A percentile compares a stretch with the other conserved stretches of the same genome.
phyloP scores from a whole-genome alignment of 164 flowering plant species.

The Aristolochia californica region DNA sequence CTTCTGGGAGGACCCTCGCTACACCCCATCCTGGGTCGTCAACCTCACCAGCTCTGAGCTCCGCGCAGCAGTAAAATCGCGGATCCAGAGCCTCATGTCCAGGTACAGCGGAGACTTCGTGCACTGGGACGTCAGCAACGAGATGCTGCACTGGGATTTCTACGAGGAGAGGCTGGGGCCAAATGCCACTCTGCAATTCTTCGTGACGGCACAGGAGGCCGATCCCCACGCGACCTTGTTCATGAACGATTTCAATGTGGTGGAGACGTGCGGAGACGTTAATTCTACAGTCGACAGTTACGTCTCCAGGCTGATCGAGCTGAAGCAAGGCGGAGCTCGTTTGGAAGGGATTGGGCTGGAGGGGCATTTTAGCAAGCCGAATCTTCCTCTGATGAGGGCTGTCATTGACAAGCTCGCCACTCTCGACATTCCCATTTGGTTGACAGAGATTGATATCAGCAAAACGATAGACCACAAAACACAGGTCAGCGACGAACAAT shows the following conservation, averaged over 20 bases:
- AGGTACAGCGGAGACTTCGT: constrained; percentile 63
- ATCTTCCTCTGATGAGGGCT: constrained; percentile 71
- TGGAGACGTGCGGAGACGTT: constrained; percentile 75
- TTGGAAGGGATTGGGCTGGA: constrained; percentile 85
- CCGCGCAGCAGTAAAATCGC: constrained; percentile 34
- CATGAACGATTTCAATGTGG: constrained; percentile 86
- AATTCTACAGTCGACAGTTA: constrained; percentile 75
- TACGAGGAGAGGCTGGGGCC: constrained; percentile 66
- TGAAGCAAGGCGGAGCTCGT: constrained; percentile 35
- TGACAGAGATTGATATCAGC: constrained; percentile 87
- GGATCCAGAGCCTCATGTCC: constrained; percentile 65
- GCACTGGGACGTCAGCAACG: constrained; percentile 97
- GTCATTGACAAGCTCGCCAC: constrained; percentile 75
- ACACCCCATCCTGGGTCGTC: constrained; percentile 71
- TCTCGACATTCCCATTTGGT: constrained; percentile 79
- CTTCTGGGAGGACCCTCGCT: constrained; percentile 86
- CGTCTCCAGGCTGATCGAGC: constrained; percentile 42
- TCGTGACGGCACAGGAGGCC: constrained; percentile 39
- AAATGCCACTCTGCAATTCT: constrained; percentile 52
- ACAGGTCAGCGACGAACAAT: constrained; percentile 35
- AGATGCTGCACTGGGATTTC: constrained; percentile 81
- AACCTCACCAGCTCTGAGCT: constrained; percentile 47
- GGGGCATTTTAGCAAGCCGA: constrained; percentile 66
- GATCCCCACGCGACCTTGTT: constrained; percentile 77
- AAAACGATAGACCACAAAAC: constrained; percentile 31